These are phyloP conservation scores for Ophiorrhiza pumila DNA, from an alignment of 257 asterid genomes.

Conservation along the genomic window DNA sequence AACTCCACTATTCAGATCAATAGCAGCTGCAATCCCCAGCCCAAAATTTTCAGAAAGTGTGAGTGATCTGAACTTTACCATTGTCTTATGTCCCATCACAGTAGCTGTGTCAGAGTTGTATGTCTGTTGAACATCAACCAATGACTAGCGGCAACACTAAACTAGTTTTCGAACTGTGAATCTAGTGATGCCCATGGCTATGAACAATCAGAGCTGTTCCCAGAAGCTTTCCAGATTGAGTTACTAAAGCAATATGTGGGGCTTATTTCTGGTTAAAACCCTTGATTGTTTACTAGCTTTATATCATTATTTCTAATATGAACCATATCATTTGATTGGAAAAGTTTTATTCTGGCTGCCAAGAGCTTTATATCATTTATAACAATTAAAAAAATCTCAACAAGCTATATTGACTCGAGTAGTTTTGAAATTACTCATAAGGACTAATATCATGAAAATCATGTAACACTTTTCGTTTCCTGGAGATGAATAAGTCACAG, in stretches of 20 bases:
- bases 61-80: conserved; percentile 36
- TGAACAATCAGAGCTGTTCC: background rate
- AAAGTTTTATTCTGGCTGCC: no score
- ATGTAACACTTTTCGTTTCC: background rate
- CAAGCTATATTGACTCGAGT: background rate
- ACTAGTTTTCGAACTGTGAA: background rate
- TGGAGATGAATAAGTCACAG: background rate
- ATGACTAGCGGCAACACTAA: background rate
- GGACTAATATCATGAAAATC: background rate
- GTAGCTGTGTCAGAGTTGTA: background rate
- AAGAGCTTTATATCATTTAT: no score
- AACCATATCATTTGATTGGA: no score
- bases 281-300: background rate
- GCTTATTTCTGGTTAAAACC: background rate
- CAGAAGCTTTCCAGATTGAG: background rate
- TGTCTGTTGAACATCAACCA: background rate
- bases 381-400: background rate
- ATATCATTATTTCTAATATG: background rate
- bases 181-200: background rate
- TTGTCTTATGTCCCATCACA: background rate
- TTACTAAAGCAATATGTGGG: background rate
- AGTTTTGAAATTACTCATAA: background rate
- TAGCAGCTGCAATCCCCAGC: conserved; percentile 93
- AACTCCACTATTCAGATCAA: conserved; percentile 85
- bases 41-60: conserved; percentile 98